Conservation (phyloP, 805 yeast genomes). For the Jamesozyma gamospora region DNA sequence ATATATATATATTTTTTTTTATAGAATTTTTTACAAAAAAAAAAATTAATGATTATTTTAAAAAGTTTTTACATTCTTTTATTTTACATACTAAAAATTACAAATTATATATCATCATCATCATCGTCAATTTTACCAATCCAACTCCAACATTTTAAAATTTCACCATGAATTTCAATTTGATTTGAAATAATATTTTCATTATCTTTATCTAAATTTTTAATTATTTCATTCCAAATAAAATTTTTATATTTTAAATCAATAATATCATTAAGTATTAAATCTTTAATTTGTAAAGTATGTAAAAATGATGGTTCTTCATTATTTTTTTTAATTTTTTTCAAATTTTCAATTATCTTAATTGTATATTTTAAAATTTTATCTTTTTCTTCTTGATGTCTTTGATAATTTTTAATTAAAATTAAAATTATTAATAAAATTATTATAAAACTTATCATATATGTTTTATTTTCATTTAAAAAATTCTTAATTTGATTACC, state of each 20-base stretch:
- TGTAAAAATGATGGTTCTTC: conserved; percentile 41
- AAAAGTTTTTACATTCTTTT: too few species aligned
- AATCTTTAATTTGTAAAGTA: conserved; percentile 59
- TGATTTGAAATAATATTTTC: conserved; percentile 45
- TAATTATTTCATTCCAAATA: conserved; percentile 49
- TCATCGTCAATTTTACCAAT: conserved; percentile 23
- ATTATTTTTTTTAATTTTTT: conserved; percentile 34
- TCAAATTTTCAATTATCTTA: conserved; percentile 35
- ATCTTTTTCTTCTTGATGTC: conserved; percentile 29
- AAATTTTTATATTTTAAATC: conserved; percentile 27
- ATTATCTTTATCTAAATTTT: conserved; percentile 44
- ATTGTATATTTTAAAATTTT: conserved; percentile 31
- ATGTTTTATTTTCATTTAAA: background rate
- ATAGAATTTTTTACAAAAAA: background rate
- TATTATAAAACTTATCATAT: background rate
- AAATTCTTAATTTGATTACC: background rate
- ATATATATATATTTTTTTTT: background rate
- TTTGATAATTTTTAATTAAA: conserved; percentile 28
- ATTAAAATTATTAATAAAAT: background rate
- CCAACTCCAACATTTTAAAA: conserved; percentile 82
- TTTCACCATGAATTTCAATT: conserved; percentile 72
- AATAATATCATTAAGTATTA: conserved; percentile 32
- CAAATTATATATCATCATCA: background rate
- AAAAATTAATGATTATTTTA: too few species aligned
- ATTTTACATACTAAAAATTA: too few species aligned